phyloP scores from a whole-genome alignment of 768 basidiomycete species.

The Russula lepida region DNA sequence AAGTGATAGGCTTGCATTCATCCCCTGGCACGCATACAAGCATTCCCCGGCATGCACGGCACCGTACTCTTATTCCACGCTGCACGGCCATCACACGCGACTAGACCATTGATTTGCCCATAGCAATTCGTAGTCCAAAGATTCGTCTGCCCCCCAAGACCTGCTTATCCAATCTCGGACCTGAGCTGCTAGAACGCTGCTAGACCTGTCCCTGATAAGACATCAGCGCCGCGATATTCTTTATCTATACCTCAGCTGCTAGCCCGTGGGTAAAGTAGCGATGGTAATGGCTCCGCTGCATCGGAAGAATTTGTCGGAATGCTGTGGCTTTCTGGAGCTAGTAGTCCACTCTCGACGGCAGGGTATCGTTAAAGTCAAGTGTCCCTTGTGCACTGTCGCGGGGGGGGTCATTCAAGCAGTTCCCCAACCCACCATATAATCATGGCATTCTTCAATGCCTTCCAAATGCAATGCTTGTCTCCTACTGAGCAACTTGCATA shows the following conservation, averaged over 20 bases:
- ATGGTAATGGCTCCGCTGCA: conserved; percentile 2
- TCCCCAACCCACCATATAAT: background rate
- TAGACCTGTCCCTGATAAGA: background rate
- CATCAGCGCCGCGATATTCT: background rate
- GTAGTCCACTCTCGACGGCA: background rate
- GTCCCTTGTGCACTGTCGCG: background rate
- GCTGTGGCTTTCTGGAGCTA: background rate
- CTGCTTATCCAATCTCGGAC: background rate
- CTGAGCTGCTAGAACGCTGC: background rate
- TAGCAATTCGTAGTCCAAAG: background rate
- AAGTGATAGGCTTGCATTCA: background rate
- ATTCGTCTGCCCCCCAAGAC: background rate
- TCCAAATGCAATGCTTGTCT: background rate
- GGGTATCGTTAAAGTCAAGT: background rate
- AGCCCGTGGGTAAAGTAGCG: background rate
- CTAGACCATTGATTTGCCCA: background rate
- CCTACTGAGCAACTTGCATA: background rate
- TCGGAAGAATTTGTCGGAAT: background rate
- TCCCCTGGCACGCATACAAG: background rate
- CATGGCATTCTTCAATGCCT: background rate
- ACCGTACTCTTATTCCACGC: background rate
- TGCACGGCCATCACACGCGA: background rate
- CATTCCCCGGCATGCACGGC: background rate
- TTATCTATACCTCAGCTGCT: background rate
- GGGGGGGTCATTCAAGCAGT: background rate